Evolutionary conservation across 345 rosid genomes (phyloP), one percentile per base, ranked within the genome.

Genomic region (Fremontodendron californicum): DNA sequence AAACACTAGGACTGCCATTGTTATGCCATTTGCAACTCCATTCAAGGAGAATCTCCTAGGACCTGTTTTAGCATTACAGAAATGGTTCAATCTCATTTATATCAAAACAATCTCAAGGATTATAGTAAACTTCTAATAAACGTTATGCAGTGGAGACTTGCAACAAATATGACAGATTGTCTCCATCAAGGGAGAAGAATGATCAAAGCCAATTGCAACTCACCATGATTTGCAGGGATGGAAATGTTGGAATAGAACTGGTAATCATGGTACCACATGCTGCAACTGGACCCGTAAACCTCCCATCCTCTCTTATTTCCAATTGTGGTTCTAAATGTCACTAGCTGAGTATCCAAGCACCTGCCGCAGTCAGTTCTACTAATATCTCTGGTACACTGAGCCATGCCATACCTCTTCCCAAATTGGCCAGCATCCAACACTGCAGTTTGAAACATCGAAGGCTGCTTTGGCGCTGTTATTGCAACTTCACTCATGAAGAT

Each of bases 391-490:
- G 64, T 81, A 72, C 87, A 85, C 54, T 86, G 89, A 73, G 82
- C 87, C 88, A 87, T 81, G 21, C 85, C 88, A 71, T 82, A 84
- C 77, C 87, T 77, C 80, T 73, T 87, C 72, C 85, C 89, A 16
- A 18, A 62, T 55, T 70, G 73, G 9, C 87, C 88, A 4, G 46
- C 84, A 77, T 87, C 87, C 68, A 85, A 58, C 21, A 77, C 72
- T 0, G 65, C 75, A 0, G 80, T 77, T n/a, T 82, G 74, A 69
- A 82, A 86, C 86, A 84, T 77, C 42, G 61, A 64, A 1, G 75
- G 80, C 75, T 58, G 75, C 40, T 66, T 37, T 4, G 90, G 78
- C 51, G 86, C 72, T 0, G 76, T 78, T 40, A 29, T 42, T 42
- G 85, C 84, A 6, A 88, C 80, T 75, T 72, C 43, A 18, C 35